These are phyloP conservation scores for Schrenkiella parvula DNA, from an alignment of 345 rosid species.

Conservation along the genomic window DNA sequence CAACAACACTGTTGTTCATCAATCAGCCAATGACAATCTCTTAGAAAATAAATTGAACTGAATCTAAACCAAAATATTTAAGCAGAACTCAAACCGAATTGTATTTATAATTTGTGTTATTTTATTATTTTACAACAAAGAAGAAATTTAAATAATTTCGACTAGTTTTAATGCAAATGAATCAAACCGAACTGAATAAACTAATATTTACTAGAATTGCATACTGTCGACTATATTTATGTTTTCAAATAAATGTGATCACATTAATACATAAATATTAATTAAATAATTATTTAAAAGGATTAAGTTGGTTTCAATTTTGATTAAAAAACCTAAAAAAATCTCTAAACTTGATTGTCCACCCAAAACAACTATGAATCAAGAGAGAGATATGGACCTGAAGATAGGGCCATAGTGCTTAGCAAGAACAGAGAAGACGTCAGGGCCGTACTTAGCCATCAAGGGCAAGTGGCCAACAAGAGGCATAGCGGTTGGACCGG, in stretches of 20 bases:
- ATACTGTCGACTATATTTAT: not conserved
- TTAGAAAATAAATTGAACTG: no score
- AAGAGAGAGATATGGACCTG: conserved; percentile 54
- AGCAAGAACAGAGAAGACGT: conserved; percentile 75
- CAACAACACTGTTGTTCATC: not conserved
- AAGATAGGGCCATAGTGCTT: conserved; percentile 77
- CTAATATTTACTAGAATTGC: not conserved
- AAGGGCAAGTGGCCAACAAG: conserved; percentile 77
- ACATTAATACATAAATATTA: not conserved
- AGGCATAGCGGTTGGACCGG: conserved; percentile 53
- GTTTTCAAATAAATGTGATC: not conserved
- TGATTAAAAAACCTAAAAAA: not conserved
- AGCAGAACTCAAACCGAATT: not conserved
- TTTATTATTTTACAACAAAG: not conserved
- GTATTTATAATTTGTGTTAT: not conserved
- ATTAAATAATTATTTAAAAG: not conserved
- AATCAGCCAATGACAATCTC: not conserved
- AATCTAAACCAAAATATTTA: not conserved
- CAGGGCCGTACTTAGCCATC: conserved; percentile 84
- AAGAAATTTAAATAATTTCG: not conserved
- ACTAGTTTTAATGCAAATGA: not conserved
- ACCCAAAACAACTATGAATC: not conserved
- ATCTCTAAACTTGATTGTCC: not conserved
- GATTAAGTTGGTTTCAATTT: not conserved
- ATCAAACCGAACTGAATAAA: not conserved